Evolutionary conservation across 2,329 filamentous ascomycete genomes (phyloP).

Genomic region (Beauveria pseudobassiana): DNA sequence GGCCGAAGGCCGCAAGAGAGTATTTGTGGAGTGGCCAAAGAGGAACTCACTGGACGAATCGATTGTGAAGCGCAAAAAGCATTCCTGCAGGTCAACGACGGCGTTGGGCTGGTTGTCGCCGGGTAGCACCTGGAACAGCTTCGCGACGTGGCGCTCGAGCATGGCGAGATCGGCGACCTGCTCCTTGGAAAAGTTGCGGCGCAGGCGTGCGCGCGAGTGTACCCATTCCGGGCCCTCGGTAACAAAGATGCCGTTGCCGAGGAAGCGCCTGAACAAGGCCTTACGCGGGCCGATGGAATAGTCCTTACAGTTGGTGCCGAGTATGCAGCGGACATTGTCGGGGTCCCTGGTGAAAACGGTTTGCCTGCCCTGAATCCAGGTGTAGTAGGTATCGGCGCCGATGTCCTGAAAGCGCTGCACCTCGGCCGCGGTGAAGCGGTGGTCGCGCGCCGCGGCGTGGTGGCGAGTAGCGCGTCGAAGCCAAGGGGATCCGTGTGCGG

Average conservation of each 20-base stretch:
- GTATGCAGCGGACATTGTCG: conserved; percentile 13
- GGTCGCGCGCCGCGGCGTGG: not conserved
- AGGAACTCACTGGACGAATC: conserved; percentile 48
- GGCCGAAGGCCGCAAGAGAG: conserved; percentile 14
- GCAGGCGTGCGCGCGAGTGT: conserved; percentile 27
- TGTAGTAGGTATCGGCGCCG: conserved; percentile 4
- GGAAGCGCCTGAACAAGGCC: conserved; percentile 18
- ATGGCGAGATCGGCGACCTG: conserved; percentile 18
- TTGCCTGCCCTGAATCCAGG: not conserved
- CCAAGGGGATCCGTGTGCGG: conserved; percentile 3
- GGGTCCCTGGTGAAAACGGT: conserved; percentile 14
- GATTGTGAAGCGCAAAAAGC: conserved; percentile 41
- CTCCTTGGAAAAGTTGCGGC: conserved; percentile 19
- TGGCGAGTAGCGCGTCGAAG: not conserved
- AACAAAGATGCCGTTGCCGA: conserved; percentile 34
- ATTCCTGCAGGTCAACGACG: conserved; percentile 35
- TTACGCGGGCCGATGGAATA: conserved; percentile 10
- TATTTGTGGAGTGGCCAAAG: conserved; percentile 27
- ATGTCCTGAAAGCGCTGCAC: not conserved
- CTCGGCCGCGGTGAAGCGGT: not conserved
- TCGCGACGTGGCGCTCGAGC: conserved; percentile 18
- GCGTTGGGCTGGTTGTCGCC: not conserved
- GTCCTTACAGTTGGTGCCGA: conserved; percentile 14
- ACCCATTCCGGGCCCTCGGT: conserved; percentile 27
- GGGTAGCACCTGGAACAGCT: conserved; percentile 25